phyloP scores from a whole-genome alignment of 768 basidiomycete genomes.

The Boletus pseudo-olivaceus region DNA sequence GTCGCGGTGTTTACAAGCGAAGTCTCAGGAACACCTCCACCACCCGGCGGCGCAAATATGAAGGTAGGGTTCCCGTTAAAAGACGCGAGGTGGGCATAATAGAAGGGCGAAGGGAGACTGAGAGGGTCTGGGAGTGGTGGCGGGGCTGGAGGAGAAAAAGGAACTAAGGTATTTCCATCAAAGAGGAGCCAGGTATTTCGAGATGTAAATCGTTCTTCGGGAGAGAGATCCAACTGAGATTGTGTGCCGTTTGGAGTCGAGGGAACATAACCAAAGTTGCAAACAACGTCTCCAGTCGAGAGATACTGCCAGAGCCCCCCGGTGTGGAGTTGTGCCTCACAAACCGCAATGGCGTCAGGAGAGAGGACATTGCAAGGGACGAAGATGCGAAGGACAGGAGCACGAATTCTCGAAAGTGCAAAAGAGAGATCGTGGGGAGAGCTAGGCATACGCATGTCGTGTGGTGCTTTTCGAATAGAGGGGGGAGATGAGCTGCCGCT shows the following conservation, averaged over 20 bases:
- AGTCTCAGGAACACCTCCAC: constrained; percentile 43
- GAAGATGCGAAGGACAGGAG: constrained; percentile 72
- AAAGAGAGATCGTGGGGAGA: constrained; percentile 61
- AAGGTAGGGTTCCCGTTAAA: constrained; percentile 26
- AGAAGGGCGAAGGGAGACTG: constrained; percentile 69
- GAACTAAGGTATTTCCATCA: constrained; percentile 58
- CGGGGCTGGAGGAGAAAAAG: constrained; percentile 53
- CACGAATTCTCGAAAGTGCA: constrained; percentile 60
- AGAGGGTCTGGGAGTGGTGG: constrained; percentile 55
- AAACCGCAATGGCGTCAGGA: constrained; percentile 43
- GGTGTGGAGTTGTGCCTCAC: constrained; percentile 66
- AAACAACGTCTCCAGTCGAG: constrained; percentile 74
- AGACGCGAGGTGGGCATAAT: constrained; percentile 66
- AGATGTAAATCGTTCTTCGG: constrained; percentile 18
- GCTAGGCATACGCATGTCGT: constrained; percentile 13
- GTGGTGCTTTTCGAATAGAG: constrained; percentile 15
- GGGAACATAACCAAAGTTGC: constrained; percentile 77
- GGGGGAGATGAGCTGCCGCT: constrained; percentile 22
- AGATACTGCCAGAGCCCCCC: constrained; percentile 71
- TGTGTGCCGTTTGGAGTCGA: constrained; percentile 31
- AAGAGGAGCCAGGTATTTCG: constrained; percentile 69
- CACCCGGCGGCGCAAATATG: constrained; percentile 26
- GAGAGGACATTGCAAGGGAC: constrained; percentile 63
- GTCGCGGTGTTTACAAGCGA: constrained; percentile 37
- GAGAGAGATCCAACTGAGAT: constrained; percentile 16